Conservation (phyloP, 2,329 filamentous ascomycete genomes). For the Lomentospora prolificans region DNA sequence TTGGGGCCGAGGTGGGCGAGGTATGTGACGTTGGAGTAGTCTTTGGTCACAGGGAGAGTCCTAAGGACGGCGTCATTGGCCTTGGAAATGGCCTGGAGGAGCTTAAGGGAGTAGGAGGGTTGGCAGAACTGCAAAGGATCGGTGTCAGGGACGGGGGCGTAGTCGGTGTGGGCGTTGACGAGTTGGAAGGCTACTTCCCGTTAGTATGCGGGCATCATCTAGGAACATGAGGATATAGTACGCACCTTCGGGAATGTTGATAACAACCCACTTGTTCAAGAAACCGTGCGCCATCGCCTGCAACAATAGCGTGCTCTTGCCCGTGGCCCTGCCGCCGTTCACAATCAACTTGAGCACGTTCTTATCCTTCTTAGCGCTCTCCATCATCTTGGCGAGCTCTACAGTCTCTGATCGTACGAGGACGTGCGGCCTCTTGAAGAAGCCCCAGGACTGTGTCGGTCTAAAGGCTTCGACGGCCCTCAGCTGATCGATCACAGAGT, state of each 20-base stretch:
- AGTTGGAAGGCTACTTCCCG: constrained; percentile 68
- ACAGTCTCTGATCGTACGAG: constrained; percentile 72
- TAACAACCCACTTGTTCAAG: constrained; percentile 76
- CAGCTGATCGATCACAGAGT: constrained; percentile 65
- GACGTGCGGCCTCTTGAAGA: constrained; percentile 74
- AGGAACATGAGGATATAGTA: no score
- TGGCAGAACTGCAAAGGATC: constrained; percentile 60
- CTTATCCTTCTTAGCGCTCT: constrained; percentile 38
- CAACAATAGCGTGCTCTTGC: constrained; percentile 79
- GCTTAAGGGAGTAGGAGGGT: constrained; percentile 62
- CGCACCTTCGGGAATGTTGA: constrained; percentile 82
- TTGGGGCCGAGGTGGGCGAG: constrained; percentile 48
- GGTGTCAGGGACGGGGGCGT: constrained; percentile 56
- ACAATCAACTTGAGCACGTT: constrained; percentile 56
- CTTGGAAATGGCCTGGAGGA: constrained; percentile 62
- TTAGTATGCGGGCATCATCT: no score
- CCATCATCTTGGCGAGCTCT: constrained; percentile 52
- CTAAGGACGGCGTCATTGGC: constrained; percentile 61
- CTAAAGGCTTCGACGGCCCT: constrained; percentile 86
- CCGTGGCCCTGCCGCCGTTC: constrained; percentile 62
- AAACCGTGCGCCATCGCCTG: constrained; percentile 78
- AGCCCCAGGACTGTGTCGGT: constrained; percentile 73
- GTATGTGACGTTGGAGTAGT: constrained; percentile 32
- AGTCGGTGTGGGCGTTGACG: constrained; percentile 70
- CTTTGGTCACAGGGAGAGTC: constrained; percentile 31